phyloP scores from a whole-genome alignment of 768 basidiomycete genomes.

The Russula ochroleuca region DNA sequence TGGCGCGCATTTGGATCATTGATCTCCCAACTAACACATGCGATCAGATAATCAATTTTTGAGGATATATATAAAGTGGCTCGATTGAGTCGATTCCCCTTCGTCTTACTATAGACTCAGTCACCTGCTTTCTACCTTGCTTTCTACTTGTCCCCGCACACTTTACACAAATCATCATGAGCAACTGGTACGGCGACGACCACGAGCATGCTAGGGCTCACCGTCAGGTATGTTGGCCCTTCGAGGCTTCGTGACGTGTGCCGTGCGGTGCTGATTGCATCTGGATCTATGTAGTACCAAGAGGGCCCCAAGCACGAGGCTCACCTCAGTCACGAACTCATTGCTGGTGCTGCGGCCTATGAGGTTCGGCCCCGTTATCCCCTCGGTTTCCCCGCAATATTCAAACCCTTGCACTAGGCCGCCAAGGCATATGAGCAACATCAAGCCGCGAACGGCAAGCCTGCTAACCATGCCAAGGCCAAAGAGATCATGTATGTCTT shows the following conservation, averaged over 20 bases:
- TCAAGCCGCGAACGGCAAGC: constrained; percentile 44
- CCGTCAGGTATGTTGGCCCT: not conserved
- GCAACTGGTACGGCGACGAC: constrained; percentile 1
- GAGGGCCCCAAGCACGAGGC: constrained; percentile 41
- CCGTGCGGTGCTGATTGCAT: not conserved
- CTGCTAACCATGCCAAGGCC: constrained; percentile 47
- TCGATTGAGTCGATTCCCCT: not conserved
- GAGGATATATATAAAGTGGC: constrained; percentile 18
- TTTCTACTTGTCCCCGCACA: not conserved
- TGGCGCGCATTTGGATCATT: too few species aligned
- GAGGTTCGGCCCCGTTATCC: constrained; percentile 39
- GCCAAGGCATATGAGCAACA: constrained; percentile 62
- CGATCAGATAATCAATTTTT: not conserved
- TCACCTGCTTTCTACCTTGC: not conserved
- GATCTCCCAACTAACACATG: too few species aligned
- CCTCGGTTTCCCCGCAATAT: not conserved
- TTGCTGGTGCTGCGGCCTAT: constrained; percentile 63
- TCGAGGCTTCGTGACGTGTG: not conserved
- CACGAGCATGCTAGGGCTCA: not conserved
- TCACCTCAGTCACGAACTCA: constrained; percentile 57
- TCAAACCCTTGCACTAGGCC: constrained; percentile 37
- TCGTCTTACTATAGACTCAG: not conserved
- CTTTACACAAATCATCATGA: not conserved
- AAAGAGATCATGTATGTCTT: constrained; percentile 49
- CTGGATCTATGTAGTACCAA: not conserved